Evolutionary conservation across 805 yeast genomes (phyloP).

Genomic region (Metschnikowia gruessii): DNA sequence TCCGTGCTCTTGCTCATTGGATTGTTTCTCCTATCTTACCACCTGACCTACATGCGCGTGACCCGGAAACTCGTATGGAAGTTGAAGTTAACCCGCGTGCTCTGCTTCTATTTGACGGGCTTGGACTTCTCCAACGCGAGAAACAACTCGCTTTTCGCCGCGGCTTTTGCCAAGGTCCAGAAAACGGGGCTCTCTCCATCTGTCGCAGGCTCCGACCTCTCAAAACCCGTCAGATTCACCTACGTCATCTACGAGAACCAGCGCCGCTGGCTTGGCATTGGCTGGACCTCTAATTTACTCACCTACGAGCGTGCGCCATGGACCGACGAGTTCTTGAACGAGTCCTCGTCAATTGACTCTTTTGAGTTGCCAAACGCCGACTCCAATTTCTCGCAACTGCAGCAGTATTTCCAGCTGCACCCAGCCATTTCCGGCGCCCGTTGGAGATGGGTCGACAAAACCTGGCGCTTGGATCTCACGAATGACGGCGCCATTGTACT

Average conservation of each 20-base stretch:
- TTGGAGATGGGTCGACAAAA: conserved; percentile 94
- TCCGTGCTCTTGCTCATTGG: conserved; percentile 59
- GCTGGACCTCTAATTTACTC: conserved; percentile 91
- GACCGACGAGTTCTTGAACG: conserved; percentile 95
- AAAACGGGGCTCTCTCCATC: conserved; percentile 20
- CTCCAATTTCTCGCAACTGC: conserved; percentile 31
- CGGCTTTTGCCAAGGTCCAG: conserved; percentile 54
- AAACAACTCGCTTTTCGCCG: conserved; percentile 49
- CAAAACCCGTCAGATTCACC: conserved; percentile 70
- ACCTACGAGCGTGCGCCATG: conserved; percentile 94
- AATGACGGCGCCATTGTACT: conserved; percentile 82
- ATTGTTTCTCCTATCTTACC: conserved; percentile 68
- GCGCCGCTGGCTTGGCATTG: conserved; percentile 95
- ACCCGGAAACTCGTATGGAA: conserved; percentile 85
- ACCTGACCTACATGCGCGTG: conserved; percentile 80
- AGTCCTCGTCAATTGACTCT: conserved; percentile 68
- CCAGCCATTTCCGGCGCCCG: conserved; percentile 58
- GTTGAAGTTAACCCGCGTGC: conserved; percentile 62
- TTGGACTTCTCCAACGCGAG: conserved; percentile 59
- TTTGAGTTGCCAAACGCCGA: conserved; percentile 78
- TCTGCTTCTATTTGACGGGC: conserved; percentile 83
- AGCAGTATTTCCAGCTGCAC: conserved; percentile 23
- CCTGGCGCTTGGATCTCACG: conserved; percentile 88
- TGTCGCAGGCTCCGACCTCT: conserved; percentile 11
- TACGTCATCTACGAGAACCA: conserved; percentile 93